phyloP scores from a whole-genome alignment of 257 asterid genomes.

The Solanum piurae region DNA sequence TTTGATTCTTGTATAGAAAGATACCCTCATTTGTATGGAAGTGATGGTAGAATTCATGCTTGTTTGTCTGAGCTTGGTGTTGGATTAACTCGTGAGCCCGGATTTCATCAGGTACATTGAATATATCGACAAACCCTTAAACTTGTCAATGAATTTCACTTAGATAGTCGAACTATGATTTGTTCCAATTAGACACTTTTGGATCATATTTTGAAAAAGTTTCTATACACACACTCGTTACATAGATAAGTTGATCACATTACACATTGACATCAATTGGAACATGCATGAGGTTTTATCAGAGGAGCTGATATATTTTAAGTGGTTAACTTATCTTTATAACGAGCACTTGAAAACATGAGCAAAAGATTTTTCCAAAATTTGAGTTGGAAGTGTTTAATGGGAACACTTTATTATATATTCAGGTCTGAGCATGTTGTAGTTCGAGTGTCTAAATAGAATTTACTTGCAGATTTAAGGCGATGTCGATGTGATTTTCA shows the following conservation, averaged over 20 bases:
- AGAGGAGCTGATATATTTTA: background rate
- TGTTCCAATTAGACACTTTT: background rate
- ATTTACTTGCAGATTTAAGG: background rate
- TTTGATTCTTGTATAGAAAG: conserved; percentile 59
- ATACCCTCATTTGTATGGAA: conserved; percentile 62
- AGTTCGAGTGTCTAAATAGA: background rate
- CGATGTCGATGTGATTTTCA: background rate
- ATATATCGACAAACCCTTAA: background rate
- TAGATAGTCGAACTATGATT: background rate
- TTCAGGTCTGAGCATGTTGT: background rate
- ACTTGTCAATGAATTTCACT: background rate
- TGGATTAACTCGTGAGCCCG: conserved; percentile 60
- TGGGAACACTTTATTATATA: background rate
- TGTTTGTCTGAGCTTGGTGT: conserved; percentile 74
- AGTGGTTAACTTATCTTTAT: background rate
- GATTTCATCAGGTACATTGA: conserved; percentile 77
- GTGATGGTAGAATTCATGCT: conserved; percentile 65
- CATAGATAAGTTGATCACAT: background rate
- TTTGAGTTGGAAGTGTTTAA: background rate
- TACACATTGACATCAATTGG: background rate
- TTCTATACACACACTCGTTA: background rate
- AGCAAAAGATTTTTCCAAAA: background rate
- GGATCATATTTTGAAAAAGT: background rate
- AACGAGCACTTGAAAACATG: background rate
- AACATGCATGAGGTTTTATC: background rate